Evolutionary conservation across 1,284 basidiomycete species (phyloP), one percentile per base, ranked within the genome.

Genomic region (Gomphus bonarii): DNA sequence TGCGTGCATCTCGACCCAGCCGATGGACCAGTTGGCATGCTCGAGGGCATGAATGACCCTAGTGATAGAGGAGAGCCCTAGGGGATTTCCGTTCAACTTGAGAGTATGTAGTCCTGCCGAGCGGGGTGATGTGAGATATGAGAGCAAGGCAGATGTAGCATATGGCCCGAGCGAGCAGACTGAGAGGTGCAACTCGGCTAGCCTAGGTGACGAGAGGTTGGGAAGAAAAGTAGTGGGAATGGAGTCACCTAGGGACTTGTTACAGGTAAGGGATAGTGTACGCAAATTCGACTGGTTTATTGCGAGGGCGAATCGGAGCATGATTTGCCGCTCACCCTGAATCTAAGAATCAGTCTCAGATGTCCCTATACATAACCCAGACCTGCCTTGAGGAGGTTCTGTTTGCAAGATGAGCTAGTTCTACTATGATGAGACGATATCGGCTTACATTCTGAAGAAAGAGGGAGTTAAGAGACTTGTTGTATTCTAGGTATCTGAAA

Each of bases 121-220:
- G 22, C 75, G 75, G 4, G 68, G 66, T 8, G 81, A 82, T n/a
- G 71, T 69, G 16, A 85, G 66, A 62, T 76, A 86, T 8, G 71
- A 70, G 20, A 72, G 61, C 31, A 87, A 73, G 53, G 66, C 62
- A 1, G 76, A 72, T 0, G 74, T 70, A 6, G 74, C 73, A n/a
- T 59, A 62, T 28, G 68, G 65, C 0, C 82, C 79, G 57, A 86
- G 69, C 11, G 74, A 74, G 10, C 76, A 72, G 0, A 74, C 74
- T 1, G 80, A 80, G 7, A 85, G 67, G 59, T 82, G 75, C 12
- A 87, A 67, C 60, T 81, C 77, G 36, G 70, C 71, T 12, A 87
- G 73, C 60, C 71, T 66, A 0, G 72, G 73, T 0, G 78, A 68
- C 31, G 72, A 64, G 18, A 86, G 73, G 9, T 59, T 57, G 2